Evolutionary conservation across 1,284 basidiomycete genomes (phyloP), one percentile per base, ranked within the genome.

Genomic region (Schizophyllum commune): DNA sequence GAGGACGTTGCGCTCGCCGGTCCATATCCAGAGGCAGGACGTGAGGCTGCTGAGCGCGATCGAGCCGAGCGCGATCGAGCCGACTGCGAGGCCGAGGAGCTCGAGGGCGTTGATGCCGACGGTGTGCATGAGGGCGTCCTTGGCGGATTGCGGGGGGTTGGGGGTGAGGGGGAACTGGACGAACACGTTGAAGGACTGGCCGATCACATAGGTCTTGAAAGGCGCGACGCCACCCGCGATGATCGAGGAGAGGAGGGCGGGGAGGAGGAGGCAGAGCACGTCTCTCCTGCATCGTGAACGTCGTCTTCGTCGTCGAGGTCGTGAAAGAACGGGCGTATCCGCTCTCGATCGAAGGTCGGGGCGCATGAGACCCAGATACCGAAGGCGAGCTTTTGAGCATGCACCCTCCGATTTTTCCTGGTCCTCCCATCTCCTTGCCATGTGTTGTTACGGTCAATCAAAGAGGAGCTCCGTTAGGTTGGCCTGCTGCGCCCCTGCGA

Each of bases 191-290:
- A 98, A 97, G 5, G 88, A 86, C 59, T 90, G 82, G 32, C 96
- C 96, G 65, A 98, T 79, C 65, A 96, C 84, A 59, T 85, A 82
- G 5, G 96, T 96, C 94, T 98, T 98, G 78, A 92, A 92, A 0
- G 96, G 93, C 0, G 92, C 93, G 47, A 98, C 80, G 47, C 87
- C 83, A 54, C n/a, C n/a, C n/a, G n/a, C n/a, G n/a, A n/a, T n/a
- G n/a, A n/a, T n/a, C n/a, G n/a, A n/a, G n/a, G n/a, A 79, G 54
- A 84, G 19, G 59, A 91, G 66, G 3, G 91, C 94, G 1, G 96
- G 96, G 27, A 88, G 65, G 58, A 96, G 74, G 63, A 94, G 77
- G 21, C 79, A 65, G 57, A 84, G 67, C 61, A 81, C 68, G 67
- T 91, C 84, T 55, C 78, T 79, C 32, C 13, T 13, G 34, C 34